phyloP scores from a whole-genome alignment of 306 rosid genomes.

The Cyclanthera cordifolia region DNA sequence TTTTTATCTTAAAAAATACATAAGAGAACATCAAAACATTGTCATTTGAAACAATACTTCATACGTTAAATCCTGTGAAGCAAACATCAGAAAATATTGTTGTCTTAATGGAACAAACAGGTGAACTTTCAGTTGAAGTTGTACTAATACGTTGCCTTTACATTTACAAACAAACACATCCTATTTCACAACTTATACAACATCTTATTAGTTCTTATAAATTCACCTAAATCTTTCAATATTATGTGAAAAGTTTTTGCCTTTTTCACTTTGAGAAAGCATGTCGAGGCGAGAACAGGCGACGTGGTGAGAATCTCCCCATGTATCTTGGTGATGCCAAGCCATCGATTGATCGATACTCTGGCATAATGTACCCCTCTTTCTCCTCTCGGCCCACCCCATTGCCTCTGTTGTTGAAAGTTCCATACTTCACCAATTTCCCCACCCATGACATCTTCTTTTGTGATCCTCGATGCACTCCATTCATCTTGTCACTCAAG shows the following conservation, averaged over 20 bases:
- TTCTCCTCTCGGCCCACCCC: constrained; percentile 24
- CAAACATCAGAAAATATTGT: neutral
- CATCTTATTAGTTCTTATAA: neutral
- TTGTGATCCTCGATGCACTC: constrained; percentile 21
- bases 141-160: neutral
- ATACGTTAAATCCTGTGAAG: neutral
- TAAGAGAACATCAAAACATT: neutral
- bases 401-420: constrained; percentile 26
- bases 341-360: constrained; percentile 43
- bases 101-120: neutral
- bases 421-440: constrained; percentile 24
- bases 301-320: constrained; percentile 79
- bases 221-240: neutral
- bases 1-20: too few species aligned
- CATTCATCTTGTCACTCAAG: constrained; percentile 46
- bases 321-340: constrained; percentile 52
- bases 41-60: neutral
- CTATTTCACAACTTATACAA: neutral
- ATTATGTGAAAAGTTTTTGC: neutral
- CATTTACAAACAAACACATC: neutral
- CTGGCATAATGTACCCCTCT: constrained; percentile 32
- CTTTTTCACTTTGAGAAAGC: neutral
- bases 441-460: constrained; percentile 68
- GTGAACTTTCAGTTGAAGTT: neutral
- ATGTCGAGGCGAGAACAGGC: constrained; percentile 58